Evolutionary conservation across 2,329 filamentous ascomycete species (phyloP).

Genomic region (Fusarium nodosum): DNA sequence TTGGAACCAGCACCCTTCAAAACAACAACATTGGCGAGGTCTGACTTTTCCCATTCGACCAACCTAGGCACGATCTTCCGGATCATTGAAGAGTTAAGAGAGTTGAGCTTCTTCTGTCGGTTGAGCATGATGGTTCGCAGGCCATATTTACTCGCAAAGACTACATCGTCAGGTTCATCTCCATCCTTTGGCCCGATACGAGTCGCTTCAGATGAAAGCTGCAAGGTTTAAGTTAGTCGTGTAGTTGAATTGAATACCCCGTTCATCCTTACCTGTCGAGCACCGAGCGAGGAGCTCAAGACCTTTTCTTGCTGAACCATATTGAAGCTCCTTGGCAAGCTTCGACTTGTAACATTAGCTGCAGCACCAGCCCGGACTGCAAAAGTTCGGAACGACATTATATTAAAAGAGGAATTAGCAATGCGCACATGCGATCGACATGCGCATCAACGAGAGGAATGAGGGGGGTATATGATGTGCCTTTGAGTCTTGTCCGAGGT

Average conservation of each 20-base stretch:
- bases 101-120: conserved; percentile 90
- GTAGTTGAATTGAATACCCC: not conserved
- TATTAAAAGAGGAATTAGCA: conserved; percentile 53
- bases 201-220: conserved; percentile 56
- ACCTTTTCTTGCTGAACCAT: conserved; percentile 90
- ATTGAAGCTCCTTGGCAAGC: conserved; percentile 59
- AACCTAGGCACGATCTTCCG: conserved; percentile 92
- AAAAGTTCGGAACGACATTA: conserved; percentile 71
- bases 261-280: conserved; percentile 50
- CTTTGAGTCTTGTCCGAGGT: conserved; percentile 40
- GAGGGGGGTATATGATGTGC: conserved; percentile 36
- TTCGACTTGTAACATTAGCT: conserved; percentile 60
- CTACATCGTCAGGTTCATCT: conserved; percentile 89
- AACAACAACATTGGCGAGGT: conserved; percentile 91
- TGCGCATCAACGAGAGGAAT: conserved; percentile 54
- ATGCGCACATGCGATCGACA: conserved; percentile 54
- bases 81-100: conserved; percentile 93
- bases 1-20: conserved; percentile 89
- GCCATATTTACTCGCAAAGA: conserved; percentile 91
- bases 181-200: conserved; percentile 68
- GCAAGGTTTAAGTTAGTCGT: conserved; percentile 31
- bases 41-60: conserved; percentile 94
- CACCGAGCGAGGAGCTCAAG: conserved; percentile 67
- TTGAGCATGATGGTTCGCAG: conserved; percentile 95
- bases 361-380: conserved; percentile 67